Evolutionary conservation across 192 early-diverging fungal species (phyloP).

Genomic region (Backusella liffmaniae): DNA sequence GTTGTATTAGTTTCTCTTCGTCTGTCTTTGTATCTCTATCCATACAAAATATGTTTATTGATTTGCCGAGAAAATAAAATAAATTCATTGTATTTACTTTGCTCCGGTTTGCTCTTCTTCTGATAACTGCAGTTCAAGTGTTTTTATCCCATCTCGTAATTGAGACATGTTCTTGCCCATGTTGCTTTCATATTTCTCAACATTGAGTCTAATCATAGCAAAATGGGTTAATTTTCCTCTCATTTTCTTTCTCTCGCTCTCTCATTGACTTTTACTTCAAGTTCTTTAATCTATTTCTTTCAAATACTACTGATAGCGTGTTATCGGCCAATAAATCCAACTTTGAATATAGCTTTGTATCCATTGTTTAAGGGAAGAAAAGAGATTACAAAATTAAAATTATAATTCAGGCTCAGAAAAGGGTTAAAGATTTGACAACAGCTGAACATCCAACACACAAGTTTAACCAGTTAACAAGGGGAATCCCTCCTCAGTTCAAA

Average conservation of each 20-base stretch:
- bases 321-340: constrained; percentile 58
- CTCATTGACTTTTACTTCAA: constrained; percentile 10
- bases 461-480: too few relatives aligned
- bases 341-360: constrained; percentile 33
- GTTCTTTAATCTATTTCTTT: constrained; percentile 52
- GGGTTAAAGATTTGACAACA: too few relatives aligned
- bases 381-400: too few relatives aligned
- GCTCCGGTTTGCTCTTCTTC: constrained; percentile 53
- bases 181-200: constrained; percentile 49
- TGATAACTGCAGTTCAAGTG: constrained; percentile 54
- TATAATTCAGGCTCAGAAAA: too few relatives aligned
- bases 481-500: too few relatives aligned
- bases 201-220: constrained; percentile 39
- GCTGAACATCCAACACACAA: too few relatives aligned
- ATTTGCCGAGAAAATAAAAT: constrained; percentile 12
- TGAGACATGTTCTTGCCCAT: constrained; percentile 51
- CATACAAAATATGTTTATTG: constrained; percentile 44
- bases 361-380: constrained; percentile 20
- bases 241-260: background rate
- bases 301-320: constrained; percentile 51
- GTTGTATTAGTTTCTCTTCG: constrained; percentile 64
- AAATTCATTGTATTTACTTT: constrained; percentile 38
- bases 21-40: constrained; percentile 43
- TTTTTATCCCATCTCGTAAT: constrained; percentile 50
- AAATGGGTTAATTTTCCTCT: background rate